Base-by-base conservation (phyloP, 805 yeast genomes). In the Saccharomycopsis selenospora region DNA sequence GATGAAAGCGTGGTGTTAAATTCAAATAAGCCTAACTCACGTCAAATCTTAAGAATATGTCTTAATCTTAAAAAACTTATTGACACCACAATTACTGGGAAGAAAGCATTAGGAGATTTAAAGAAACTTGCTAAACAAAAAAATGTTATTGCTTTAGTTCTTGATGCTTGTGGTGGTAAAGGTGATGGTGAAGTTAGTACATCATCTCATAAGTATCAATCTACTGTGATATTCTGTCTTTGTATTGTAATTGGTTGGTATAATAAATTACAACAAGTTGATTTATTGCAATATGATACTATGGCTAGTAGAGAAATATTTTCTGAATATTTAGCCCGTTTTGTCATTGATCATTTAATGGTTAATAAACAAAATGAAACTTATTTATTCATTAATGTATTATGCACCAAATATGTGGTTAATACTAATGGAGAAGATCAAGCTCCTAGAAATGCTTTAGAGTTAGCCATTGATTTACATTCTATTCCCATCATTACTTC, bases 401-500 rank as follows among this genome's bases (percentile, higher is more conserved):
- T 88, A 18, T 82, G 91, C 60, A 88, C 81, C 57, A 70, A 93
- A 26, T 88, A 79, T 65, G 68, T 77, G 20, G 78, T 86, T 55
- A 76, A 73, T 55, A 69, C 83, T 42, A 74, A 79, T 56, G 83
- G 77, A 40, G 71, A 61, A 24, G 88, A 82, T 55, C 64, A 79
- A 1, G 69, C 61, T 4, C 90, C 95, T 0, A 64, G 73, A 14
- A 82, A 77, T 64, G 95, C 88, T 0, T 66, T 88, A 54, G 96
- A 88, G 61, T 62, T 87, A 58, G 95, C 95, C 0, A 87, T 85
- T 25, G 96, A 88, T 59, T 77, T 80, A 77, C 95, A 88, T 56
- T 76, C 84, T 7, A 80, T 90, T 6, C 71, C 73, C 17, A 80
- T 87, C 17, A 85, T 88, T 55, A 80, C 87, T 2, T 77, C 93